These are phyloP conservation scores for Hygrocybe punicea DNA, from an alignment of 768 basidiomycete genomes.

Conservation along the genomic window DNA sequence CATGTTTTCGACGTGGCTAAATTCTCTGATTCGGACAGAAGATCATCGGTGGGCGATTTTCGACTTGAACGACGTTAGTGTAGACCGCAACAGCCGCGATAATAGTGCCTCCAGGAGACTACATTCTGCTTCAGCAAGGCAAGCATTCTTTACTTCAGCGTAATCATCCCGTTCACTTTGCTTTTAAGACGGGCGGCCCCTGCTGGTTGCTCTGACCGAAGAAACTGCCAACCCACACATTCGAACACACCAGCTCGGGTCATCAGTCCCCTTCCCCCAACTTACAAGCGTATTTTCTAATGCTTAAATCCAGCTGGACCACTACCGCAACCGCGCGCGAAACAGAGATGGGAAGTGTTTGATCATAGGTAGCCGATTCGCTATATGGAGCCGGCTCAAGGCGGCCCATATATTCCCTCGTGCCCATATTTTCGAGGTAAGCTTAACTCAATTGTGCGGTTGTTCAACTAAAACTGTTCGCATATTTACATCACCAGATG, in stretches of 20 bases:
- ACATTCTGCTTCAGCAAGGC: conserved; percentile 14
- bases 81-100: conserved; percentile 7
- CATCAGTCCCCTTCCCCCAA: background rate
- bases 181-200: conserved; percentile 9
- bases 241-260: conserved; percentile 11
- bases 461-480: no score
- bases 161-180: conserved; percentile 5
- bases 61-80: conserved; percentile 8
- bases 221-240: conserved; percentile 12
- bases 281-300: background rate
- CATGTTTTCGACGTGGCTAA: conserved; percentile 6
- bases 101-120: conserved; percentile 13
- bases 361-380: conserved; percentile 9
- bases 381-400: conserved; percentile 11
- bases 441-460: no score
- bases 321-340: conserved; percentile 13
- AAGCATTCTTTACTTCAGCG: conserved; percentile 3
- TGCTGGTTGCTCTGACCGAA: conserved; percentile 8
- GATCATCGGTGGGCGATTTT: conserved; percentile 10
- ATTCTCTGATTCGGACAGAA: background rate
- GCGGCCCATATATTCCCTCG: conserved; percentile 24
- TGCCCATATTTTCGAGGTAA: conserved; percentile 25
- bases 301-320: conserved; percentile 6
- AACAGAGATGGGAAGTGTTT: conserved; percentile 14
- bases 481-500: no score